phyloP scores from a whole-genome alignment of 768 basidiomycete genomes.

The Mycena venus region DNA sequence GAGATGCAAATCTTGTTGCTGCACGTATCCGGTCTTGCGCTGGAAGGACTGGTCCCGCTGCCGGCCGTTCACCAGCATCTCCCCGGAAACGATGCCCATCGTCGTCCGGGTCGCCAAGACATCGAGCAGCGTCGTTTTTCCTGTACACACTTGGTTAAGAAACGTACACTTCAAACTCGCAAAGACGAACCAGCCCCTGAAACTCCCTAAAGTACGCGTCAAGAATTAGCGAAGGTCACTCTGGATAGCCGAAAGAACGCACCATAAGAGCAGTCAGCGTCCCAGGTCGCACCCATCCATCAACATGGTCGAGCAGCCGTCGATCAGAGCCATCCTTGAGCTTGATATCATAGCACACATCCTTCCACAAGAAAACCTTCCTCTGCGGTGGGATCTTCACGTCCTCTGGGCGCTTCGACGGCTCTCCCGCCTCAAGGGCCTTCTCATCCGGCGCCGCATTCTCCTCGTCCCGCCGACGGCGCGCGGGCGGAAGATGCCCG shows the following conservation, averaged over 20 bases:
- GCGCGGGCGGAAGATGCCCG: conserved; percentile 36
- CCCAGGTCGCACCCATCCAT: conserved; percentile 65
- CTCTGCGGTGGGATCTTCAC: conserved; percentile 31
- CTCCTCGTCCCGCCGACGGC: conserved; percentile 41
- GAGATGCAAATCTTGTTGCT: conserved; percentile 63
- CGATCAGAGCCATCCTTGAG: conserved; percentile 38
- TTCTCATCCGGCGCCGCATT: conserved; percentile 44
- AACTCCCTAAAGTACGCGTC: conserved; percentile 11
- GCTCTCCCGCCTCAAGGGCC: conserved; percentile 23
- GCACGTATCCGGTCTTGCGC: conserved; percentile 62
- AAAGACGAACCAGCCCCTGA: conserved; percentile 21
- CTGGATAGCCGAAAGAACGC: neutral
- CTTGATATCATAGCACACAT: conserved; percentile 55
- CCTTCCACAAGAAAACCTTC: conserved; percentile 62
- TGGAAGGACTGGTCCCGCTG: conserved; percentile 51
- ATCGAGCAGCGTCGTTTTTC: conserved; percentile 57
- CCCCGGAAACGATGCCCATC: conserved; percentile 61
- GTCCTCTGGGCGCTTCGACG: conserved; percentile 21
- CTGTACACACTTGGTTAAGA: conserved; percentile 14
- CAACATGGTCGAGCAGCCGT: conserved; percentile 57
- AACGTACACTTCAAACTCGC: too few relatives aligned
- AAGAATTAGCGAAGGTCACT: neutral
- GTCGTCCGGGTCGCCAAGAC: conserved; percentile 62
- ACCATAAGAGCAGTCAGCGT: conserved; percentile 67
- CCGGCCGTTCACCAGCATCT: conserved; percentile 56